phyloP scores from a whole-genome alignment of 2,329 filamentous ascomycete species.

The Arthrobotrys sinensis region DNA sequence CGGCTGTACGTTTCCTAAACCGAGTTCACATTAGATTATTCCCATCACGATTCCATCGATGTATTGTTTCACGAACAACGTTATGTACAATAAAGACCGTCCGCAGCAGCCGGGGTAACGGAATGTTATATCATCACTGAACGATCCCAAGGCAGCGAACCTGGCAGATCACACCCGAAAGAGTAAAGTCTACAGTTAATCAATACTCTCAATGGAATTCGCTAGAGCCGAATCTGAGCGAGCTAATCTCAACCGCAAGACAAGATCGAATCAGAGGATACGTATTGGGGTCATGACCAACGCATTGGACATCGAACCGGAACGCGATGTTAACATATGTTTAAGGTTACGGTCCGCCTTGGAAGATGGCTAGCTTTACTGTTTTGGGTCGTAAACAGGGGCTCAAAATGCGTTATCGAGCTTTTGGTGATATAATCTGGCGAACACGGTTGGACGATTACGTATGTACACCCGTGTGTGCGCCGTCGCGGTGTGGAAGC shows the following conservation, averaged over 20 bases:
- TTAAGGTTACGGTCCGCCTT: conserved; percentile 22
- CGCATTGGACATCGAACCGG: background rate
- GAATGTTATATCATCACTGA: conserved; percentile 34
- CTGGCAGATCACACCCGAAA: background rate
- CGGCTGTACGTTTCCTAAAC: background rate
- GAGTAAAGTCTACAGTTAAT: background rate
- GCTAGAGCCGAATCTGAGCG: background rate
- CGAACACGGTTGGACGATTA: conserved; percentile 2
- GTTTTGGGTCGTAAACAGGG: background rate
- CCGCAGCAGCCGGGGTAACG: conserved; percentile 25
- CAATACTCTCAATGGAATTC: background rate
- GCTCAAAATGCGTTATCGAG: background rate
- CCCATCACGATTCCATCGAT: background rate
- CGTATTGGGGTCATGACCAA: background rate
- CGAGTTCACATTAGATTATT: background rate
- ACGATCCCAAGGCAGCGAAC: conserved; percentile 8
- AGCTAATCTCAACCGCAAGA: background rate
- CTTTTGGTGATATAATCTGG: conserved; percentile 6
- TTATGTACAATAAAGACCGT: conserved; percentile 31
- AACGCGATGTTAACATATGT: background rate
- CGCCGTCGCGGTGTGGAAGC: conserved; percentile 22
- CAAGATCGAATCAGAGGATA: background rate
- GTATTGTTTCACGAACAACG: conserved; percentile 34
- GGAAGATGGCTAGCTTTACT: conserved; percentile 3
- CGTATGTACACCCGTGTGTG: conserved; percentile 13